These are phyloP conservation scores for Pleurostoma richardsiae DNA, from an alignment of 2,329 filamentous ascomycete species.

Conservation along the genomic window DNA sequence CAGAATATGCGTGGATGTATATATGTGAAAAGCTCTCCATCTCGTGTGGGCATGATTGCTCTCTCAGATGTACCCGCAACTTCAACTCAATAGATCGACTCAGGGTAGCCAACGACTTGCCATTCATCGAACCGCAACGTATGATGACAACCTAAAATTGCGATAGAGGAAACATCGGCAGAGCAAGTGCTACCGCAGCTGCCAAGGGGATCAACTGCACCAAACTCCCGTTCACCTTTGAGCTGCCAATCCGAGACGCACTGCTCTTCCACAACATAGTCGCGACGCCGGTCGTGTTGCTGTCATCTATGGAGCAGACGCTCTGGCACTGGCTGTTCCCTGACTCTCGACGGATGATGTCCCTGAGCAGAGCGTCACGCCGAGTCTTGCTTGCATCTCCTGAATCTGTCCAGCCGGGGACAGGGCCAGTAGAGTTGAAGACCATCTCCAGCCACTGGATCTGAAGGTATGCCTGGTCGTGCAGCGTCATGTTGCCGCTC, in stretches of 20 bases:
- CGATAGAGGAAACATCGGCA: no score
- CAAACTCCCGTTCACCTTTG: no score
- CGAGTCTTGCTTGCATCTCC: not conserved
- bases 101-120: no score
- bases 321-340: not conserved
- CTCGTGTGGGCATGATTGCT: no score
- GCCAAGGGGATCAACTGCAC: no score
- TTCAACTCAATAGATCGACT: no score
- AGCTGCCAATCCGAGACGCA: not conserved
- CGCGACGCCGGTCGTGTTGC: slow-evolving; percentile 3
- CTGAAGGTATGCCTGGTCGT: slow-evolving; percentile 47
- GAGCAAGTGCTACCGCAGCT: no score
- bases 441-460: slow-evolving; percentile 60
- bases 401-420: not conserved
- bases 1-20: no score
- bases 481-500: slow-evolving; percentile 52
- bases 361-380: not conserved
- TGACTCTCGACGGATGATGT: slow-evolving; percentile 2
- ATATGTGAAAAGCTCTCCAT: no score
- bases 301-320: not conserved
- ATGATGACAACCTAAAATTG: no score
- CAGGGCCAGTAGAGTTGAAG: slow-evolving; percentile 36
- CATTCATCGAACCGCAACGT: no score
- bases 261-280: not conserved
- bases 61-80: no score